These are phyloP conservation scores for Triticum dicoccoides DNA, from an alignment of 176 grass and related monocot genomes.

Conservation along the genomic window DNA sequence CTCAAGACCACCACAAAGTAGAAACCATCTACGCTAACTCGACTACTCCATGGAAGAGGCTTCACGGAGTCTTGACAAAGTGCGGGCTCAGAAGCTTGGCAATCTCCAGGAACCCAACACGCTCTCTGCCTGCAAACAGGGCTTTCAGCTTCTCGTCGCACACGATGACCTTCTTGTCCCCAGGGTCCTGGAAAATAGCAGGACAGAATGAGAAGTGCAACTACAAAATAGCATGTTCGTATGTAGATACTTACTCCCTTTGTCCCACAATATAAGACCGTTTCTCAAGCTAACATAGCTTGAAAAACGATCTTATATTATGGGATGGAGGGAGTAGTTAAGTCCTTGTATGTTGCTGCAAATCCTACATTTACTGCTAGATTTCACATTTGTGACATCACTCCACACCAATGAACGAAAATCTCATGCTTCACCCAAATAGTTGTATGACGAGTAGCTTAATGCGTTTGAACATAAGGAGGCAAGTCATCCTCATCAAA, in stretches of 20 bases:
- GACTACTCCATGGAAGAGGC: constrained; percentile 17
- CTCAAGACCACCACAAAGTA: background rate
- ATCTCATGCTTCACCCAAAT: background rate
- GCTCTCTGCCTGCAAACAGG: constrained; percentile 67
- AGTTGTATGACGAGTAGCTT: background rate
- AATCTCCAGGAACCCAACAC: constrained; percentile 91
- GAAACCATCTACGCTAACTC: constrained; percentile 23
- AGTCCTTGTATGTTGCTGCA: background rate
- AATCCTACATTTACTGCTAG: background rate
- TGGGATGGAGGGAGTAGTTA: background rate
- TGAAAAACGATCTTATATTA: no score
- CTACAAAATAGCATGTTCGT: background rate
- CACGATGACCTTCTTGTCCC: constrained; percentile 70
- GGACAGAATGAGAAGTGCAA: background rate
- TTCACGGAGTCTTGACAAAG: constrained; percentile 55
- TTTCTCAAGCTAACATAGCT: no score
- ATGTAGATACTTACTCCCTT: background rate
- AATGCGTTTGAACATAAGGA: background rate
- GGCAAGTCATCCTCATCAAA: background rate
- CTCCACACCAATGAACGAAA: background rate
- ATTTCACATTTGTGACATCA: background rate
- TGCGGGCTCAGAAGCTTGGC: constrained; percentile 80
- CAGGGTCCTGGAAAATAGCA: constrained; percentile 57
- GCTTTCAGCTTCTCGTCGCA: constrained; percentile 90
- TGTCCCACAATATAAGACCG: no score